Percentiles rank a stretch among this genome's conserved stretches.
Evolutionary conservation across 108 stramenopile genomes (phyloP).

Genomic region (Nitzschia sp.): DNA sequence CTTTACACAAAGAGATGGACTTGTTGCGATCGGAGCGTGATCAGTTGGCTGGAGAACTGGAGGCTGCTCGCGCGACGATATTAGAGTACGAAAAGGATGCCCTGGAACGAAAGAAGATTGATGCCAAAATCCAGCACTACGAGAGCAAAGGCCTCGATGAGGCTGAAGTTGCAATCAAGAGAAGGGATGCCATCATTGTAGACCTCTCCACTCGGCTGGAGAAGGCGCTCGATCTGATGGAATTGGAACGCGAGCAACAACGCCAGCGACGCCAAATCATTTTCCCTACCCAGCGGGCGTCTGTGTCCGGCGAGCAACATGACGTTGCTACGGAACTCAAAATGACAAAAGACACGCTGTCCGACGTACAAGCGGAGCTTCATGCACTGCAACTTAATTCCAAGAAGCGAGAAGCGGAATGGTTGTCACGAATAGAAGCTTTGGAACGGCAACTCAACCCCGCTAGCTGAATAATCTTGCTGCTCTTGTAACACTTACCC

Average conservation of each 20-base stretch:
- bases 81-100: slow-evolving; percentile 44
- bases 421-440: neutral
- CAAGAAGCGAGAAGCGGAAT: slow-evolving; percentile 6
- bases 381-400: neutral
- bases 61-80: slow-evolving; percentile 44
- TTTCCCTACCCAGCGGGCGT: slow-evolving; percentile 34
- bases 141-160: slow-evolving; percentile 31
- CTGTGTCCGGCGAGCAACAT: neutral
- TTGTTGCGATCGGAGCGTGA: slow-evolving; percentile 58
- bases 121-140: slow-evolving; percentile 36
- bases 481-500: too few relatives aligned
- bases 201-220: slow-evolving; percentile 51
- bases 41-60: slow-evolving; percentile 44
- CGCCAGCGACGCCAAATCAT: slow-evolving; percentile 60
- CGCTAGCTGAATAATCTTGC: too few relatives aligned
- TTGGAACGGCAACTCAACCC: slow-evolving; percentile 1
- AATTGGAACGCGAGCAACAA: slow-evolving; percentile 42
- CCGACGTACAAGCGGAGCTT: slow-evolving; percentile 3
- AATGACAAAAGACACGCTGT: neutral
- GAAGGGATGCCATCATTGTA: slow-evolving; percentile 49
- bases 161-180: slow-evolving; percentile 34
- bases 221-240: slow-evolving; percentile 44
- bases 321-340: slow-evolving; percentile 5
- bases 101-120: slow-evolving; percentile 31
- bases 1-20: slow-evolving; percentile 38